phyloP scores from a whole-genome alignment of 2,329 filamentous ascomycete species.

The Curvularia sp. region DNA sequence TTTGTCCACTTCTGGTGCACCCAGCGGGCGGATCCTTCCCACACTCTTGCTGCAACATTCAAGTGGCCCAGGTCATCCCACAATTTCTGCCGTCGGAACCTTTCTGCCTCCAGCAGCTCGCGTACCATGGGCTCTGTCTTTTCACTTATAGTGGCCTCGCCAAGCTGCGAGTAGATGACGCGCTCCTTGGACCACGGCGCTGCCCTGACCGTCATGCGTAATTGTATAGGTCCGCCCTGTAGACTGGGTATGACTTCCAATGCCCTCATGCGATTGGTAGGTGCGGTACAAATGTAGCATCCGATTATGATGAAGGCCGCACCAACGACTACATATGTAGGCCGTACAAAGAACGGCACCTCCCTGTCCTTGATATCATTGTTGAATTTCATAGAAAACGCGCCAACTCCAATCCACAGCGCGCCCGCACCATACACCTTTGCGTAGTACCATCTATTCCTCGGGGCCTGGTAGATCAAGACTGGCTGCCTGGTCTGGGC shows the following conservation, averaged over 20 bases:
- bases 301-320: conserved; percentile 40
- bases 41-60: conserved; percentile 31
- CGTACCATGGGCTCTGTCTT: conserved; percentile 43
- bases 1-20: conserved; percentile 48
- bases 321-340: conserved; percentile 45
- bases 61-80: conserved; percentile 37
- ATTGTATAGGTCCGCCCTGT: conserved; percentile 38
- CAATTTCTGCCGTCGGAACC: conserved; percentile 36
- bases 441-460: conserved; percentile 35
- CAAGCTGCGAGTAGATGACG: conserved; percentile 40
- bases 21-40: conserved; percentile 43
- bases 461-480: conserved; percentile 44
- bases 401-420: conserved; percentile 36
- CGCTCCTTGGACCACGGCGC: conserved; percentile 39
- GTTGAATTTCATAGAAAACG: conserved; percentile 43
- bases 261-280: conserved; percentile 39
- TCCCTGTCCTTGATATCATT: conserved; percentile 42
- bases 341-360: conserved; percentile 43
- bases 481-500: conserved; percentile 41
- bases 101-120: conserved; percentile 43
- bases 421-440: conserved; percentile 41
- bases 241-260: conserved; percentile 43
- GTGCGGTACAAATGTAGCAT: conserved; percentile 42
- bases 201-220: conserved; percentile 39
- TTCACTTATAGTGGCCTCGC: conserved; percentile 40